phyloP scores from a whole-genome alignment of 2,329 filamentous ascomycete genomes.

The Fonsecaea erecta region DNA sequence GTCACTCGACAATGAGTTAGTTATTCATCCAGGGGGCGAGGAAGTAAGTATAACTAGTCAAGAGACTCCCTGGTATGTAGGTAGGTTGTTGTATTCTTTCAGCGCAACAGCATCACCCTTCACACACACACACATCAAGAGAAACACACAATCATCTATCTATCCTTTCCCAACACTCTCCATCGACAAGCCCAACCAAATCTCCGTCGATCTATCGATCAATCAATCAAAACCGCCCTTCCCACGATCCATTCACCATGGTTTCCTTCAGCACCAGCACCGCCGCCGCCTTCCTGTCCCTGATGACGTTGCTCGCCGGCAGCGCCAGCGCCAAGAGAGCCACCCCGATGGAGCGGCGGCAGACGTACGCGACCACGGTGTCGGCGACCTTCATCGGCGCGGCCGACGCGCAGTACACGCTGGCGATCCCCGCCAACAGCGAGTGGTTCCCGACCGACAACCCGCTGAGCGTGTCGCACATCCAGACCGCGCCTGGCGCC shows the following conservation, averaged over 20 bases:
- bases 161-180: background rate
- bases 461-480: constrained; percentile 24
- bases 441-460: constrained; percentile 29
- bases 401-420: constrained; percentile 27
- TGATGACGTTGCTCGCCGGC: background rate
- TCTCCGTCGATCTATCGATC: background rate
- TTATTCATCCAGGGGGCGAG: background rate
- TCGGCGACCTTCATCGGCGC: constrained; percentile 29
- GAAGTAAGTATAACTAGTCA: background rate
- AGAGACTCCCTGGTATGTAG: background rate
- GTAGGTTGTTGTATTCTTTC: background rate
- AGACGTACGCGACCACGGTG: background rate
- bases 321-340: background rate
- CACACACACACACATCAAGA: too few species aligned
- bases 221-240: too few species aligned
- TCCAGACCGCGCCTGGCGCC: constrained; percentile 19
- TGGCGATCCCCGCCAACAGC: constrained; percentile 21
- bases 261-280: too few species aligned
- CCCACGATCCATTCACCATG: too few species aligned
- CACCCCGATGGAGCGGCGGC: background rate
- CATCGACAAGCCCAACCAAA: too few species aligned
- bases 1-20: background rate
- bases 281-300: too few species aligned
- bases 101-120: background rate
- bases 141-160: background rate